Percentiles rank a stretch among this genome's conserved stretches.
Evolutionary conservation across 2,329 filamentous ascomycete genomes (phyloP).

Genomic region (Colletotrichum magnum): DNA sequence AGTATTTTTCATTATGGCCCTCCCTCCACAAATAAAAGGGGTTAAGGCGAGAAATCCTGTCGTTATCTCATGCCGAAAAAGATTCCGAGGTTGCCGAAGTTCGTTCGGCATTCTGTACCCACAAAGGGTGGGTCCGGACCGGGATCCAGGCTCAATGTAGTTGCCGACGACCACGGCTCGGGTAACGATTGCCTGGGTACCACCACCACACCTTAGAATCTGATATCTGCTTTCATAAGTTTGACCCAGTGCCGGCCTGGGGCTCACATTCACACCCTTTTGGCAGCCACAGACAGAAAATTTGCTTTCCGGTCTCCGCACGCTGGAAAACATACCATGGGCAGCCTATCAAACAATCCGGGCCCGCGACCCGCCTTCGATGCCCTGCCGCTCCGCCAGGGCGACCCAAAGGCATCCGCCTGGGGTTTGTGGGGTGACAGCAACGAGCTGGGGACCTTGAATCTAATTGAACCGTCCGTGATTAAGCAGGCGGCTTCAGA

Average conservation of each 20-base stretch:
- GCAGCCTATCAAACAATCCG: neutral
- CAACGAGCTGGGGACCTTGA: slow-evolving; percentile 34
- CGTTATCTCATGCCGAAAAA: neutral
- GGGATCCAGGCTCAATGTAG: neutral
- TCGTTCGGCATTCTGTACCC: neutral
- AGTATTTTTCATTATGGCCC: too few relatives aligned
- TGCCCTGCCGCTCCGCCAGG: slow-evolving; percentile 6
- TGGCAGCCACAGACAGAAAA: too few relatives aligned
- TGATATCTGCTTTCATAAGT: neutral
- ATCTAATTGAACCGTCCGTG: slow-evolving; percentile 9
- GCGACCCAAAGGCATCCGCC: slow-evolving; percentile 26
- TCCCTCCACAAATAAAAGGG: too few relatives aligned
- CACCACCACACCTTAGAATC: neutral
- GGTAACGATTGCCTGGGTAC: neutral
- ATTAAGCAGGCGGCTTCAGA: neutral
- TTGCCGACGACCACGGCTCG: neutral
- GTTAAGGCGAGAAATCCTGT: neutral
- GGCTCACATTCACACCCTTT: too few relatives aligned
- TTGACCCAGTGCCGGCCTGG: too few relatives aligned
- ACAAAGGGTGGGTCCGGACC: neutral
- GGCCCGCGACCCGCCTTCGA: neutral
- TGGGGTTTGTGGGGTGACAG: slow-evolving; percentile 30
- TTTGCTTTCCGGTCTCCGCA: too few relatives aligned
- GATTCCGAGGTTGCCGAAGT: neutral
- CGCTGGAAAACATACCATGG: neutral